Percentiles rank a stretch among this genome's conserved stretches.
Conservation (phyloP, 2,329 filamentous ascomycete genomes). For the Metarhizium anisopliae region DNA sequence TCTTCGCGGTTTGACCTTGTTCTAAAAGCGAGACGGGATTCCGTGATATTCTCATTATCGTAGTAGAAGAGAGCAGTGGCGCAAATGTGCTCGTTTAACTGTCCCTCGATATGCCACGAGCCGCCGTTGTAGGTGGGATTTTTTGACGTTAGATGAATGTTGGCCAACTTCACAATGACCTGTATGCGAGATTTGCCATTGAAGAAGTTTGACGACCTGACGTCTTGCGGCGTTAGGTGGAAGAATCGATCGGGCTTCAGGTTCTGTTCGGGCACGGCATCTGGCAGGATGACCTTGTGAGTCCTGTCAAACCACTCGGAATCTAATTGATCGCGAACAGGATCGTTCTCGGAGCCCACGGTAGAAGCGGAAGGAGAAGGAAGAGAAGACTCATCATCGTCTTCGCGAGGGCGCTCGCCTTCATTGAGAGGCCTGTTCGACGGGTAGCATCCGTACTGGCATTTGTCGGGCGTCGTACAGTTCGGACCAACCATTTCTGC, state of each 20-base stretch:
- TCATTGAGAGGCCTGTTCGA: not conserved
- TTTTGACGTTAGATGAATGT: constrained; percentile 51
- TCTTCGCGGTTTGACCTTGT: constrained; percentile 27
- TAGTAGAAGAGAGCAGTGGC: constrained; percentile 47
- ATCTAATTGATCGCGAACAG: not conserved
- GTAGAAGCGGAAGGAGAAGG: no score
- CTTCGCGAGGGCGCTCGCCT: not conserved
- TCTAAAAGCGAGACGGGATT: constrained; percentile 40
- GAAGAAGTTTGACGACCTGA: constrained; percentile 17
- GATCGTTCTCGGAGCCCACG: not conserved
- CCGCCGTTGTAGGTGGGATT: constrained; percentile 45
- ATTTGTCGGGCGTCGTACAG: constrained; percentile 14
- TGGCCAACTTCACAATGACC: constrained; percentile 54
- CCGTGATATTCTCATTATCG: constrained; percentile 44
- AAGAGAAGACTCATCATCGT: not conserved
- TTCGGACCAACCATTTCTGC: constrained; percentile 3
- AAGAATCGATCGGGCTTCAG: not conserved
- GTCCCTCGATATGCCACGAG: constrained; percentile 47
- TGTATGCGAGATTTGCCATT: constrained; percentile 34
- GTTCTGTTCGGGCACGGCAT: not conserved
- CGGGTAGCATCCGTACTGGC: constrained; percentile 11
- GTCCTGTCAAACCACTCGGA: not conserved
- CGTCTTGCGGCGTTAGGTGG: constrained; percentile 5
- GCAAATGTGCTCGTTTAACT: constrained; percentile 53
- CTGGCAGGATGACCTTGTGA: not conserved